Base-by-base conservation (phyloP, 2,329 filamentous ascomycete species). In the Tolypocladium endophyticum region DNA sequence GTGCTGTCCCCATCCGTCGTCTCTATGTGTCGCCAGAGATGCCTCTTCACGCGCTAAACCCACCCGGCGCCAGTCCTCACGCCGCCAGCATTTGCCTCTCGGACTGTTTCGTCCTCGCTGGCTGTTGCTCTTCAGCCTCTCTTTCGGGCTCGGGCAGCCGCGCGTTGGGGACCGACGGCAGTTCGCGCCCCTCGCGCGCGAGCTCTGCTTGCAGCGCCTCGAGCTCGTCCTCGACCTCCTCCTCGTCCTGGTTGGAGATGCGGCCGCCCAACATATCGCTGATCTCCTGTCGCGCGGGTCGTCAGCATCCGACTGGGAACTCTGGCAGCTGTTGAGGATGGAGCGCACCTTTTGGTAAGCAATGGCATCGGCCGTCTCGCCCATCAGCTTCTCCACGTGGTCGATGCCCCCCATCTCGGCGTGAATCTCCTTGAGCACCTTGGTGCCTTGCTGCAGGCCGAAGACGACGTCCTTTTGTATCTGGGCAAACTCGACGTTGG, bases 401-500 rank as follows among this genome's bases (percentile, higher is more conserved):
- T 96, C 92, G 63, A 99, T 79, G 2, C 94, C 93, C 60, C 93
- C 93, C 90, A 99, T 97, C 78, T 99, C 93, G 68, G 84, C 85
- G 72, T 97, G 89, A 61, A 99, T 97, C 73, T 94, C 89, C 71
- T 90, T 87, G 61, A 99, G 79, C 41, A 97, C 94, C 63, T 83
- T 84, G 0, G 92, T 97, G 47, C 93, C 93, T 78, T 97, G 92
- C 74, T 95, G 88, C 68, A 99, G 74, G 0, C 94, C 94, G 74
- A 90, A 97, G 4, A 99, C 72, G 43, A 99, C 89, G 77, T 97
- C 94, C 77, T 97, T 97, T 73, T 97, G 93, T 65, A 99, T 94
- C 33, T 93, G 83, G 45, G 94, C 91, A 75, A 99, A 99, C 76
- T 99, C 94, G 68, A 99, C 92, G 71, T 86, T 92, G 59, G 85